Evolutionary conservation across 2,329 filamentous ascomycete genomes (phyloP).

Genomic region (Chaetomiaceae sp.): DNA sequence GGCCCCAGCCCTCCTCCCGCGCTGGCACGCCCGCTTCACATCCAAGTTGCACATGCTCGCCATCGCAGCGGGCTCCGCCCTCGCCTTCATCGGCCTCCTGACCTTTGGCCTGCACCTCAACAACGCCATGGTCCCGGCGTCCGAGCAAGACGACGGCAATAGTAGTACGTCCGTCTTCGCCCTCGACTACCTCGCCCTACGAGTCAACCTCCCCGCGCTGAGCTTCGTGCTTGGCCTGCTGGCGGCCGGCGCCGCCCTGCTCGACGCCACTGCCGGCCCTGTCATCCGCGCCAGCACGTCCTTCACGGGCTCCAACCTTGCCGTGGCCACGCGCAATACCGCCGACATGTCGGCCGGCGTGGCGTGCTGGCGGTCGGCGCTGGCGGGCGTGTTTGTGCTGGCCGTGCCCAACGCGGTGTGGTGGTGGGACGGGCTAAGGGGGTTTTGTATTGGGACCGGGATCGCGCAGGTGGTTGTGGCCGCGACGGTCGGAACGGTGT

Average conservation of each 20-base stretch:
- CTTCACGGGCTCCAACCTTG: conserved; percentile 46
- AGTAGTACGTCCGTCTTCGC: conserved; percentile 28
- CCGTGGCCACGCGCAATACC: conserved; percentile 42
- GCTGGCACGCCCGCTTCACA: conserved; percentile 33
- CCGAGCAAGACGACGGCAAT: not conserved
- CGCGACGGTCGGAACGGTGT: conserved; percentile 32
- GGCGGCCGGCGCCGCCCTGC: conserved; percentile 38
- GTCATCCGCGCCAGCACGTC: conserved; percentile 45
- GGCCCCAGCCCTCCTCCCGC: conserved; percentile 30
- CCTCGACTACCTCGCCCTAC: conserved; percentile 26
- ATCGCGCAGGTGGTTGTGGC: conserved; percentile 40
- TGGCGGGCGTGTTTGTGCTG: conserved; percentile 42
- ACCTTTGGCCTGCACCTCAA: conserved; percentile 43
- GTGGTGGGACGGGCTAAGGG: conserved; percentile 34
- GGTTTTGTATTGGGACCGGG: conserved; percentile 39
- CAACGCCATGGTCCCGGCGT: conserved; percentile 31
- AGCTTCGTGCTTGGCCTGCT: conserved; percentile 46
- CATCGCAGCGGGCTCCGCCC: conserved; percentile 35
- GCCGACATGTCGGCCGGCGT: conserved; percentile 47
- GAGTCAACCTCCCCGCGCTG: conserved; percentile 39
- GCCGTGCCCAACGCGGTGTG: conserved; percentile 34
- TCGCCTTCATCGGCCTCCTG: conserved; percentile 41
- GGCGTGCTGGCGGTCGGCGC: conserved; percentile 38
- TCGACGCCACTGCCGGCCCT: conserved; percentile 41
- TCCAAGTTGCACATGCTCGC: conserved; percentile 32